Evolutionary conservation across 1,139 yeast species (phyloP).

Genomic region (Nakaseomyces uthaithaninus): DNA sequence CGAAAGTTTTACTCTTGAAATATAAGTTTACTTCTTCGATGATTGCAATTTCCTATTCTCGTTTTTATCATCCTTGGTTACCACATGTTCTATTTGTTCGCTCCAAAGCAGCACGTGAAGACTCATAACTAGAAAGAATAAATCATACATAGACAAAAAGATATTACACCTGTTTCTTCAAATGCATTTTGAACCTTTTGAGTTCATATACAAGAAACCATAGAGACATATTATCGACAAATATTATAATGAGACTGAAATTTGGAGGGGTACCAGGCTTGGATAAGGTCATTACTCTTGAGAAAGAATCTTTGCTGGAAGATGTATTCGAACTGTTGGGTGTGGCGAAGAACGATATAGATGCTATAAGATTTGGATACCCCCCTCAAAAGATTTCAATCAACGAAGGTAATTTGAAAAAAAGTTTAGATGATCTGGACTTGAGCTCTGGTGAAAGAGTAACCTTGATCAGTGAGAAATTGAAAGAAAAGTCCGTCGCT

Average conservation of each 20-base stretch:
- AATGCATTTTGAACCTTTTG: too few relatives aligned
- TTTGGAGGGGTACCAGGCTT: constrained; percentile 15
- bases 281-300: constrained; percentile 24
- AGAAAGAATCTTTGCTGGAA: constrained; percentile 20
- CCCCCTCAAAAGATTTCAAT: constrained; percentile 48
- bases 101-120: too few relatives aligned
- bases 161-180: too few relatives aligned
- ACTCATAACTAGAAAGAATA: too few relatives aligned
- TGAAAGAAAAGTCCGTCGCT: neutral
- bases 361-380: constrained; percentile 44
- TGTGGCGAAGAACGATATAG: constrained; percentile 9
- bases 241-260: constrained; percentile 28
- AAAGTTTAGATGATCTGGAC: constrained; percentile 36
- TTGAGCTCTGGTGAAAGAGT: constrained; percentile 51
- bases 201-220: too few relatives aligned
- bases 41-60: too few relatives aligned
- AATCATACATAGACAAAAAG: too few relatives aligned
- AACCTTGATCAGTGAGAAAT: constrained; percentile 25
- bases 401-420: constrained; percentile 11
- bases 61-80: too few relatives aligned
- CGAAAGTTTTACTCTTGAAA: too few relatives aligned
- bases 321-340: constrained; percentile 18
- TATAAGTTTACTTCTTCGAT: too few relatives aligned
- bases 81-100: too few relatives aligned
- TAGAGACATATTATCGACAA: neutral